phyloP scores from a whole-genome alignment of 2,329 filamentous ascomycete species.

The Plenodomus tracheiphilus region DNA sequence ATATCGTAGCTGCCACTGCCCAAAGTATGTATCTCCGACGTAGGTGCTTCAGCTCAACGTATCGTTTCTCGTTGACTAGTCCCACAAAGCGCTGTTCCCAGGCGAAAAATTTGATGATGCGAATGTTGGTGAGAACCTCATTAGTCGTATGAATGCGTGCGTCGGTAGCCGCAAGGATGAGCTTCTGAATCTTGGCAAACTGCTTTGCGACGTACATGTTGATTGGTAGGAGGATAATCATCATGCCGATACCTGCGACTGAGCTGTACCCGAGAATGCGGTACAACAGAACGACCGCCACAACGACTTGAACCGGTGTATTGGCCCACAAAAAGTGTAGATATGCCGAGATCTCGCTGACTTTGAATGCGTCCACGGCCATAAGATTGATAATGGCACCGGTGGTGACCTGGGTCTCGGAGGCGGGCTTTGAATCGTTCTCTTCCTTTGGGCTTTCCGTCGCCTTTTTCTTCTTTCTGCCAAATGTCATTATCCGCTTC shows the following conservation, averaged over 20 bases:
- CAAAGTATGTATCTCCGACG: constrained; percentile 86
- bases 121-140: constrained; percentile 94
- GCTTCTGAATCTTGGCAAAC: constrained; percentile 85
- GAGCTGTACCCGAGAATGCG: constrained; percentile 89
- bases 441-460: constrained; percentile 48
- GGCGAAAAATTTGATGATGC: constrained; percentile 99
- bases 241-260: constrained; percentile 88
- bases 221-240: constrained; percentile 83
- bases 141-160: constrained; percentile 96
- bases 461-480: constrained; percentile 58
- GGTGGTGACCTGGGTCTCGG: constrained; percentile 80
- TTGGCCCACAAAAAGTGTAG: constrained; percentile 93
- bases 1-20: constrained; percentile 88
- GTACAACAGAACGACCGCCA: constrained; percentile 83
- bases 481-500: constrained; percentile 57
- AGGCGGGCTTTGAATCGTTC: constrained; percentile 29
- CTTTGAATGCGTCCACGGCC: constrained; percentile 99
- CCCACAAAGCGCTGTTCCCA: constrained; percentile 92
- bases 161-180: constrained; percentile 90
- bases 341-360: constrained; percentile 91
- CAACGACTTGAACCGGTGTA: constrained; percentile 82
- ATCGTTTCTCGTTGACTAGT: constrained; percentile 86
- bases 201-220: constrained; percentile 87
- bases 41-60: constrained; percentile 74
- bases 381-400: constrained; percentile 99